A percentile compares a stretch with the other conserved stretches of the same genome.
These are phyloP conservation scores for Scheffersomyces spartinae DNA, from an alignment of 805 yeast species.

Conservation along the genomic window DNA sequence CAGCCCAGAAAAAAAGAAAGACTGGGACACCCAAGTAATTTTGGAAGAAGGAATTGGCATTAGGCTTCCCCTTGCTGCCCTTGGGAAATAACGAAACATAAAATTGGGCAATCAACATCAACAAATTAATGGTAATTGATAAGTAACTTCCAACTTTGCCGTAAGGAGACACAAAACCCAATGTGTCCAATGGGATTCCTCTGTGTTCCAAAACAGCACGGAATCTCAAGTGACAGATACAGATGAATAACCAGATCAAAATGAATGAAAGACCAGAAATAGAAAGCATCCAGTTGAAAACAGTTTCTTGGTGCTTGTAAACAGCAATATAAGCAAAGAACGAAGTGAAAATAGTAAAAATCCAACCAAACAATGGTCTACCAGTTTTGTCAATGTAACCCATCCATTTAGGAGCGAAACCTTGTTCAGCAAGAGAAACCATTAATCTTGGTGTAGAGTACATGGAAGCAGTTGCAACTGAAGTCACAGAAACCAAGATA, in stretches of 20 bases:
- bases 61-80: constrained; percentile 10
- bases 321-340: constrained; percentile 17
- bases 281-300: constrained; percentile 18
- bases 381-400: constrained; percentile 15
- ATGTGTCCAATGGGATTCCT: constrained; percentile 10
- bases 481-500: constrained; percentile 17
- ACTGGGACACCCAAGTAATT: constrained; percentile 16
- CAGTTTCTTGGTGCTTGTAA: constrained; percentile 13
- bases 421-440: constrained; percentile 16
- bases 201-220: constrained; percentile 15
- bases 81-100: constrained; percentile 33
- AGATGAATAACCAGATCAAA: constrained; percentile 14
- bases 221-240: constrained; percentile 17
- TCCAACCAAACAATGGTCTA: constrained; percentile 17
- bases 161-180: constrained; percentile 15
- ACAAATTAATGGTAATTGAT: constrained; percentile 16
- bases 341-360: constrained; percentile 11
- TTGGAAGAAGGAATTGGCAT: constrained; percentile 14
- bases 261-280: constrained; percentile 17
- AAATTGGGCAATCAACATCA: constrained; percentile 31
- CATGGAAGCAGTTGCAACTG: constrained; percentile 21
- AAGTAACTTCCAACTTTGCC: constrained; percentile 27
- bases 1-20: constrained; percentile 11
- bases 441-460: constrained; percentile 15
- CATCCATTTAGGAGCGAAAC: constrained; percentile 16